Conservation (phyloP, 305 asterid genomes). For the Fraxinus greggii region DNA sequence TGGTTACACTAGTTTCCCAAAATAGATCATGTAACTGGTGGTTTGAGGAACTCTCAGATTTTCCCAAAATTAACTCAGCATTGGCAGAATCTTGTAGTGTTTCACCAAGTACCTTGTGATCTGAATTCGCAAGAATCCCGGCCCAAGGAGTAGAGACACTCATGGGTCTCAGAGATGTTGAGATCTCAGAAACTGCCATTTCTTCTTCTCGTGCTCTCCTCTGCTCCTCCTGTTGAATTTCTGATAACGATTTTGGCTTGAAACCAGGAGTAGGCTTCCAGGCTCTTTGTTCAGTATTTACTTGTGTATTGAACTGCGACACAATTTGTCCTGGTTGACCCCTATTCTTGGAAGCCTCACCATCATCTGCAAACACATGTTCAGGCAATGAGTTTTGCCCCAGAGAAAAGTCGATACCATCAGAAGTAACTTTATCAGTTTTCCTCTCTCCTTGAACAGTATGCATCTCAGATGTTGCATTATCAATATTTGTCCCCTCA, state of each 20-base stretch:
- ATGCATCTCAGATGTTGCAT: conserved; percentile 28
- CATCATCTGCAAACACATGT: conserved; percentile 15
- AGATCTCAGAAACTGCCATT: conserved; percentile 40
- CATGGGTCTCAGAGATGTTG: conserved; percentile 43
- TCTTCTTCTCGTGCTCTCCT: conserved; percentile 59
- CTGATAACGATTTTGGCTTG: conserved; percentile 70
- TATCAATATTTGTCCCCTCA: conserved; percentile 28
- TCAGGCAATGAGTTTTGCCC: conserved; percentile 26
- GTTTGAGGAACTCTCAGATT: conserved; percentile 32
- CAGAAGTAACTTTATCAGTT: conserved; percentile 25
- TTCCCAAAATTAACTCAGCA: conserved; percentile 31
- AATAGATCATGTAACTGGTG: conserved; percentile 54
- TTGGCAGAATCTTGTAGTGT: conserved; percentile 33
- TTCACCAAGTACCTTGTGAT: conserved; percentile 42
- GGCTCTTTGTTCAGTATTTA: conserved; percentile 48
- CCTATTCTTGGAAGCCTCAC: conserved; percentile 26
- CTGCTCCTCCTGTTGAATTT: conserved; percentile 85
- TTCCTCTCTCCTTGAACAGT: conserved; percentile 33
- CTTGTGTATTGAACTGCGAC: conserved; percentile 34
- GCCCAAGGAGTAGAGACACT: conserved; percentile 55
- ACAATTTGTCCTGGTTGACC: conserved; percentile 34
- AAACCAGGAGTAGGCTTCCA: conserved; percentile 94
- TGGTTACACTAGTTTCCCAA: conserved; percentile 40
- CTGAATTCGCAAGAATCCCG: conserved; percentile 48
- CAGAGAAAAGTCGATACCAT: conserved; percentile 21